Percentiles rank a stretch among this genome's conserved stretches.
Conservation (phyloP, 2,329 filamentous ascomycete species). For the Xylariaceae sp. region DNA sequence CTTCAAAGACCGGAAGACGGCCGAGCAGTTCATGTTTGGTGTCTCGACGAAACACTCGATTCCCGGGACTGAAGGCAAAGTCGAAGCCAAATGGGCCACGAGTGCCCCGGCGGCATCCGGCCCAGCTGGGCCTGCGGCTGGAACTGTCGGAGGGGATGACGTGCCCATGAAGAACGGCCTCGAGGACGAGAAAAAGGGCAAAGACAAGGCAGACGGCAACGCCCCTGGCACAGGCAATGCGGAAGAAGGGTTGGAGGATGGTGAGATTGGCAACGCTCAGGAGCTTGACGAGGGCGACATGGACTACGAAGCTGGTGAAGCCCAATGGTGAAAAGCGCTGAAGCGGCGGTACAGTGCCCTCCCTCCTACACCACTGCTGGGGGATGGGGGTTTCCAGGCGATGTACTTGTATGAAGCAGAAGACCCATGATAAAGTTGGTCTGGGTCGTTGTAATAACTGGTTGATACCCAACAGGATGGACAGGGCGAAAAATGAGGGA, state of each 20-base stretch:
- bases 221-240: constrained; percentile 10
- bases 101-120: constrained; percentile 16
- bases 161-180: constrained; percentile 11
- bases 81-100: constrained; percentile 58
- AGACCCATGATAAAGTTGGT: too few relatives aligned
- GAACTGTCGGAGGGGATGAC: too few relatives aligned
- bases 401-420: too few relatives aligned
- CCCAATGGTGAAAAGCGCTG: too few relatives aligned
- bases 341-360: too few relatives aligned
- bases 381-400: too few relatives aligned
- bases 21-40: constrained; percentile 61
- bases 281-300: constrained; percentile 23
- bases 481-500: too few relatives aligned
- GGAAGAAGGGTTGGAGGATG: constrained; percentile 18
- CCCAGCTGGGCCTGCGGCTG: constrained; percentile 8
- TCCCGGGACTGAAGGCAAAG: constrained; percentile 51
- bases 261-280: constrained; percentile 15
- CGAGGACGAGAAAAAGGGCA: constrained; percentile 16
- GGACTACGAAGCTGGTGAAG: constrained; percentile 27
- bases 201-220: constrained; percentile 13
- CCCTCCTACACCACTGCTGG: too few relatives aligned
- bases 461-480: too few relatives aligned
- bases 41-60: constrained; percentile 43
- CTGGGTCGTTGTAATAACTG: too few relatives aligned
- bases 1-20: constrained; percentile 62